Conservation (phyloP, 805 yeast species). For the Metahyphopichia silvanorum region DNA sequence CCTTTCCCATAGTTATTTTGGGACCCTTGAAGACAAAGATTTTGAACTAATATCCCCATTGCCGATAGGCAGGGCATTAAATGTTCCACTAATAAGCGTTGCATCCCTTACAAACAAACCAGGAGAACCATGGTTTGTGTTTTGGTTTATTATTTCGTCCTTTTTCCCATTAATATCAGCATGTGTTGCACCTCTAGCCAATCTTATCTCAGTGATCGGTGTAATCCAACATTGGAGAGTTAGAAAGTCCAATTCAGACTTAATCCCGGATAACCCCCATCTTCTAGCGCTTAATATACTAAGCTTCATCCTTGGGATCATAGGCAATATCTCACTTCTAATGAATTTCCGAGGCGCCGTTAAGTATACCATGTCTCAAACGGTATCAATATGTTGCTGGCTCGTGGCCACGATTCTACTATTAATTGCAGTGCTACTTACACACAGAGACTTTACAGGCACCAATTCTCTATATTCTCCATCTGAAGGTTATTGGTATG, state of each 20-base stretch:
- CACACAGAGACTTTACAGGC: slow-evolving; percentile 20
- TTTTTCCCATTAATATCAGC: slow-evolving; percentile 76
- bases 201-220: slow-evolving; percentile 69
- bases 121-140: slow-evolving; percentile 31
- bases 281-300: slow-evolving; percentile 57
- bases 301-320: slow-evolving; percentile 60
- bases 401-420: slow-evolving; percentile 54
- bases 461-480: slow-evolving; percentile 8
- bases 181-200: slow-evolving; percentile 76
- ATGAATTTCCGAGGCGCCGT: slow-evolving; percentile 63
- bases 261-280: slow-evolving; percentile 35
- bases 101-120: slow-evolving; percentile 31
- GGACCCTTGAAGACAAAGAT: slow-evolving; percentile 1
- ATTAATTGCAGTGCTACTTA: slow-evolving; percentile 43
- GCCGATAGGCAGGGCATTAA: slow-evolving; percentile 26
- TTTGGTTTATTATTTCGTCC: slow-evolving; percentile 66
- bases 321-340: slow-evolving; percentile 66
- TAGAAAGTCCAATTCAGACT: slow-evolving; percentile 16
- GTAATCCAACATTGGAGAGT: slow-evolving; percentile 66
- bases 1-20: slow-evolving; percentile 4
- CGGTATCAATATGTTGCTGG: slow-evolving; percentile 64
- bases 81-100: slow-evolving; percentile 30
- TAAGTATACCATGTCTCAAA: slow-evolving; percentile 59
- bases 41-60: slow-evolving; percentile 5
- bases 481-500: slow-evolving; percentile 79